A percentile compares a stretch with the other conserved stretches of the same genome.
phyloP scores from a whole-genome alignment of 2,329 filamentous ascomycete genomes.

The Fonsecaea monophora region DNA sequence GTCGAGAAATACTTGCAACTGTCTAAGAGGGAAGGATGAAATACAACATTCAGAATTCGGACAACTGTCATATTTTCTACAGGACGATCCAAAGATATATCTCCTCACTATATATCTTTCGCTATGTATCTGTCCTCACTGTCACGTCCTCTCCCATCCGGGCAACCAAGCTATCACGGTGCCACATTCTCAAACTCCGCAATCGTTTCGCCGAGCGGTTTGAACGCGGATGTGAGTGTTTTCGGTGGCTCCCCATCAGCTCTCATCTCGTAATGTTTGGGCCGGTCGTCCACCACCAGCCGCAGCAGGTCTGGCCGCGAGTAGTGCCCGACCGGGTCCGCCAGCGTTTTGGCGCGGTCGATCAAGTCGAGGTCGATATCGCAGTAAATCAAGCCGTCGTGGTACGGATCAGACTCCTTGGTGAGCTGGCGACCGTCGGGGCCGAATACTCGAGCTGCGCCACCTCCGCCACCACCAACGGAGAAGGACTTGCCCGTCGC shows the following conservation, averaged over 20 bases:
- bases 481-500: conserved; percentile 4
- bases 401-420: conserved; percentile 43
- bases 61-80: too few relatives aligned
- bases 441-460: conserved; percentile 52
- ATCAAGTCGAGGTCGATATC: conserved; percentile 52
- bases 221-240: conserved; percentile 6
- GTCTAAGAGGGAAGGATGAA: too few relatives aligned
- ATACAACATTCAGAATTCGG: too few relatives aligned
- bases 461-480: conserved; percentile 46
- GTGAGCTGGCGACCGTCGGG: conserved; percentile 58
- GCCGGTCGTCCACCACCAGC: conserved; percentile 45
- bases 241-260: background rate
- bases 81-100: too few relatives aligned
- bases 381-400: conserved; percentile 29
- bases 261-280: conserved; percentile 17
- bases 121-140: too few relatives aligned
- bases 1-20: too few relatives aligned
- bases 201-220: conserved; percentile 3
- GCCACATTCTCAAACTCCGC: conserved; percentile 3
- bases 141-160: too few relatives aligned
- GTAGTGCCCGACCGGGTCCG: conserved; percentile 58
- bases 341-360: conserved; percentile 49
- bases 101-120: background rate
- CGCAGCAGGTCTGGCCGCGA: conserved; percentile 59
- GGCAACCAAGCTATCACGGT: background rate